A percentile compares a stretch with the other conserved stretches of the same genome.
Evolutionary conservation across 2,329 filamentous ascomycete genomes (phyloP).

Genomic region (Leptosphaerulina australis): DNA sequence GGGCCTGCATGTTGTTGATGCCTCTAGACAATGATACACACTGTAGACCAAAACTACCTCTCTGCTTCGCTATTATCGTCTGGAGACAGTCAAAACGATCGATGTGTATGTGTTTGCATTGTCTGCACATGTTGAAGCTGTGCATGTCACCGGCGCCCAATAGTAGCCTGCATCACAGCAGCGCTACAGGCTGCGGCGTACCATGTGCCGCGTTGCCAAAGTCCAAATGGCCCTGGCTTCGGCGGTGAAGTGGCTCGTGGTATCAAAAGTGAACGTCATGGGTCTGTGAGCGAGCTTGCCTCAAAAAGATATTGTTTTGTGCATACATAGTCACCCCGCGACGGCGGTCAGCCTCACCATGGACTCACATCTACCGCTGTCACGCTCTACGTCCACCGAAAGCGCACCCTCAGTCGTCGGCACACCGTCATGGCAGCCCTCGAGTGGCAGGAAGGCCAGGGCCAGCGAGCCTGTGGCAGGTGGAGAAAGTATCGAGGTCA

Average conservation of each 20-base stretch:
- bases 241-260: conserved; percentile 2
- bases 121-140: no score
- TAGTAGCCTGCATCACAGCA: not conserved
- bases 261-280: conserved; percentile 25
- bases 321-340: conserved; percentile 11
- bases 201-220: conserved; percentile 2
- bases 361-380: conserved; percentile 35
- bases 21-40: no score
- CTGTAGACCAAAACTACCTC: no score
- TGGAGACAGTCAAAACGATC: no score
- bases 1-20: no score
- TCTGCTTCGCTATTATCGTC: no score
- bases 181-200: conserved; percentile 7
- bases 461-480: conserved; percentile 66
- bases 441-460: conserved; percentile 60
- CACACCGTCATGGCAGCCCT: conserved; percentile 51
- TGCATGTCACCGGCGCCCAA: not conserved
- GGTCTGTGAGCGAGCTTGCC: conserved; percentile 10
- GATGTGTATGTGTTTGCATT: no score
- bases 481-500: conserved; percentile 64
- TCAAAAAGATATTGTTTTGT: conserved; percentile 21
- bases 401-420: conserved; percentile 50
- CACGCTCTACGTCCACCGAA: conserved; percentile 47
- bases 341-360: conserved; percentile 23
- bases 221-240: conserved; percentile 6